phyloP scores from a whole-genome alignment of 257 asterid genomes.

The Paulownia fortunei region DNA sequence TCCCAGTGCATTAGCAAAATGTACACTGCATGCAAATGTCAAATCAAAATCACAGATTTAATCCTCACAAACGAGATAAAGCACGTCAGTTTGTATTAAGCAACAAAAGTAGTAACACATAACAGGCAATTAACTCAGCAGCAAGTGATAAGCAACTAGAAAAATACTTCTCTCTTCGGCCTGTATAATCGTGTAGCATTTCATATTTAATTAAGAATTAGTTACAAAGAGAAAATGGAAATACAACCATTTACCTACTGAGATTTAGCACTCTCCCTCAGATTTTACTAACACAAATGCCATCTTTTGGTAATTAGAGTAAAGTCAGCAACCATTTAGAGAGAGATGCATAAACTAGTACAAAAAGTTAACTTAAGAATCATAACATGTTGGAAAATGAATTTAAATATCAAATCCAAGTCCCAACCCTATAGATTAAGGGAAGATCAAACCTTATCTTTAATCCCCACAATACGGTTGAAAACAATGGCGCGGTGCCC shows the following conservation, averaged over 20 bases:
- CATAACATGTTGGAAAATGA: background rate
- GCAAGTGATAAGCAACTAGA: background rate
- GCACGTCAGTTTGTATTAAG: background rate
- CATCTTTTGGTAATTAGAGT: background rate
- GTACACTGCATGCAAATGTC: background rate
- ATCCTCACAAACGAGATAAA: background rate
- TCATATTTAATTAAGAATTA: background rate
- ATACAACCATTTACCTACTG: background rate
- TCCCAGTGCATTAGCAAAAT: background rate
- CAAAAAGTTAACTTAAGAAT: background rate
- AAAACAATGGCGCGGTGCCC: constrained; percentile 84
- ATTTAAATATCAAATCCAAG: background rate
- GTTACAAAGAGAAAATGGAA: background rate
- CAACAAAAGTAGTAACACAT: background rate
- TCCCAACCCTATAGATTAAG: background rate
- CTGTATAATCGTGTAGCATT: background rate
- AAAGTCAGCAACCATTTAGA: background rate
- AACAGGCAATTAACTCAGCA: background rate
- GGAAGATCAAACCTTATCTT: constrained; percentile 54
- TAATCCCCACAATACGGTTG: constrained; percentile 69
- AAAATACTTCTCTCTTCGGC: background rate
- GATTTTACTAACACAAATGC: background rate
- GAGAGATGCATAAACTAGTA: background rate
- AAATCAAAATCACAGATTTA: background rate
- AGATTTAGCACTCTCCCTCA: background rate